Evolutionary conservation across 805 yeast species (phyloP), one percentile per base, ranked within the genome.

Genomic region (Yamadazyma sp.): DNA sequence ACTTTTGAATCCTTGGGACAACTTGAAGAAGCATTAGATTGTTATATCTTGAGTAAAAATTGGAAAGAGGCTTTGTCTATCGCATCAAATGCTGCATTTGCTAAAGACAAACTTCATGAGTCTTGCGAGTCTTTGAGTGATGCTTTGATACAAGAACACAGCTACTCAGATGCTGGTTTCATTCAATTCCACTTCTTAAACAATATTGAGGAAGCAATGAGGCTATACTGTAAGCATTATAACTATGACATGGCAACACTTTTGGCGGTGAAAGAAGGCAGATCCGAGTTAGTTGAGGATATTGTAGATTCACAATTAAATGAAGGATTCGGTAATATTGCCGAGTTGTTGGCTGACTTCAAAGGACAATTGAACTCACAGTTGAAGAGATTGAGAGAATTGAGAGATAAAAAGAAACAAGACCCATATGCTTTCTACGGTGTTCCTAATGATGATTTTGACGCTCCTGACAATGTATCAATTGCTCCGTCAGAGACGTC

Each of bases 401-500:
- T 93, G 39, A 76, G 99, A 50, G 70, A 74, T 12, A 90, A 90
- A 70, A 91, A 91, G 50, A 75, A 70, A 32, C 82, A 78, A 43
- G 95, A 91, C 59, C 96, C 96, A 12, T 81, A 80, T 54, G 82
- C 85, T 1, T 91, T 87, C 54, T 90, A 82, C 55, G 95, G 93
- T 10, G 49, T 52, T 6, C 76, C 75, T 14, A 74, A 66, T 14
- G 75, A 70, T 27, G 81, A 70, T 19, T 46, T 62, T 39, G 95
- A 87, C 52, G 78, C 86, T 10, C 90, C 96, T 1, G 99, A 93
- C 59, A 86, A 90, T 57, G 93, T 93, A 7, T 90, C 98, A 0
- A 75, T 93, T 46, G 98, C 97, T 0, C 93, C 95, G 1, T 84
- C 96, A 0, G 97, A 89, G 58, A 81, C 95, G 0, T 87, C 97